phyloP scores from a whole-genome alignment of 2,329 filamentous ascomycete genomes.

The Neopestalotiopsis clavispora region DNA sequence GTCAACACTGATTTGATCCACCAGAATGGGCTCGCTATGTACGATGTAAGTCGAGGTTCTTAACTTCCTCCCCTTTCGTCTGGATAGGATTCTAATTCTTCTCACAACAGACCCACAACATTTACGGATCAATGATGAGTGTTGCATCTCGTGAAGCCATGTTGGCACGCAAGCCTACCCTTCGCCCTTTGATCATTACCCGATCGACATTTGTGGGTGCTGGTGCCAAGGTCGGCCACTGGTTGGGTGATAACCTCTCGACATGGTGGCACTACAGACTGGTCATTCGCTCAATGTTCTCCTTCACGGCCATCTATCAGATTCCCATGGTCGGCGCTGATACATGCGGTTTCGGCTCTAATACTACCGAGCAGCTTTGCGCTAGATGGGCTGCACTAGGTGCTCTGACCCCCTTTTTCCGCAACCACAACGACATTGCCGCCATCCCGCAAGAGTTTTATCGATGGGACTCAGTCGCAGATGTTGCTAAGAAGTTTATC shows the following conservation, averaged over 20 bases:
- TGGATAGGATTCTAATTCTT: not conserved
- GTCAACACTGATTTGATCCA: constrained; percentile 72
- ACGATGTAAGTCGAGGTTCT: constrained; percentile 51
- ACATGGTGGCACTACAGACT: constrained; percentile 64
- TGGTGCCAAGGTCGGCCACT: constrained; percentile 66
- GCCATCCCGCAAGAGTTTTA: constrained; percentile 74
- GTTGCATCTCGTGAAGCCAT: constrained; percentile 68
- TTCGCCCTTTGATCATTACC: constrained; percentile 75
- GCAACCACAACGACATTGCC: constrained; percentile 68
- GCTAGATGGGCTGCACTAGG: constrained; percentile 77
- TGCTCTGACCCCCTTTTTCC: constrained; percentile 77
- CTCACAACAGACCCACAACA: constrained; percentile 64
- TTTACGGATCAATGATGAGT: constrained; percentile 81
- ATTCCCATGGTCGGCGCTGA: constrained; percentile 74
- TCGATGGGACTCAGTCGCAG: constrained; percentile 64
- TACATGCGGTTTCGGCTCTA: constrained; percentile 75
- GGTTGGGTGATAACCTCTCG: constrained; percentile 64
- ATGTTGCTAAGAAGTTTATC: constrained; percentile 68
- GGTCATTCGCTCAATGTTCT: constrained; percentile 62
- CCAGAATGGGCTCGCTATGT: constrained; percentile 69
- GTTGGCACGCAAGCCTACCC: constrained; percentile 64
- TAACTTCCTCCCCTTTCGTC: not conserved
- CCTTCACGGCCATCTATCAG: constrained; percentile 69
- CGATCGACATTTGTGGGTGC: constrained; percentile 78
- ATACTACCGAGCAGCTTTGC: constrained; percentile 72